phyloP scores from a whole-genome alignment of 2,329 filamentous ascomycete species.

The Teratosphaeria gauchensis region DNA sequence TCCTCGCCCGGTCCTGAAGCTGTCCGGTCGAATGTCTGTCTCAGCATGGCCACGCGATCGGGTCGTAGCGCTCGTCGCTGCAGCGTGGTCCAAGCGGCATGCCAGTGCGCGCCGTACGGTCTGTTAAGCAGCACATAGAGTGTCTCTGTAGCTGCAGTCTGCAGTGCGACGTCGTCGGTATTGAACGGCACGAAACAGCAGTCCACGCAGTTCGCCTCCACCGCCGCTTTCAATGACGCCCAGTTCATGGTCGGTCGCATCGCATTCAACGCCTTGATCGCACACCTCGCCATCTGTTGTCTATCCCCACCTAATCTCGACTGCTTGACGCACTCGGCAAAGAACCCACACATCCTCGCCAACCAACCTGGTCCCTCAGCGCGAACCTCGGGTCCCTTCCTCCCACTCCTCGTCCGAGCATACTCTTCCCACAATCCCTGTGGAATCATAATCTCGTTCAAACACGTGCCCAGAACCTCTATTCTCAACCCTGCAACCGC shows the following conservation, averaged over 20 bases:
- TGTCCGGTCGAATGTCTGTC: slow-evolving; percentile 20
- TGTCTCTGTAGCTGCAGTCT: slow-evolving; percentile 50
- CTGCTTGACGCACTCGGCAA: slow-evolving; percentile 58
- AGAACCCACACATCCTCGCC: slow-evolving; percentile 61
- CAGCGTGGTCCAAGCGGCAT: slow-evolving; percentile 37
- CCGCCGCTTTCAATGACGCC: slow-evolving; percentile 76
- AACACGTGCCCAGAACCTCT: slow-evolving; percentile 73
- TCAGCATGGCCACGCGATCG: slow-evolving; percentile 22
- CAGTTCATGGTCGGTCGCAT: slow-evolving; percentile 74
- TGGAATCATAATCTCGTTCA: slow-evolving; percentile 90
- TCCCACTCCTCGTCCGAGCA: slow-evolving; percentile 50
- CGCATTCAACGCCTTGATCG: slow-evolving; percentile 66
- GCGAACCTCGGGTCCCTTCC: slow-evolving; percentile 53
- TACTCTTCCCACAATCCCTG: slow-evolving; percentile 62
- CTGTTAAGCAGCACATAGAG: slow-evolving; percentile 29
- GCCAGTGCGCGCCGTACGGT: slow-evolving; percentile 55
- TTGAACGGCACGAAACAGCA: slow-evolving; percentile 63
- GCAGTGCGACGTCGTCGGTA: slow-evolving; percentile 58
- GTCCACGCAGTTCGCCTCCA: slow-evolving; percentile 58
- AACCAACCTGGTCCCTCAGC: slow-evolving; percentile 83
- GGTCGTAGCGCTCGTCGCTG: slow-evolving; percentile 18
- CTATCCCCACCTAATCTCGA: slow-evolving; percentile 32
- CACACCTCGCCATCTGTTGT: slow-evolving; percentile 58
- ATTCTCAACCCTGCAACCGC: slow-evolving; percentile 73
- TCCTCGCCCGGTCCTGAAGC: slow-evolving; percentile 53